Evolutionary conservation across 2,329 filamentous ascomycete species (phyloP), one percentile per base, ranked within the genome.

Genomic region (Venturia asperata): DNA sequence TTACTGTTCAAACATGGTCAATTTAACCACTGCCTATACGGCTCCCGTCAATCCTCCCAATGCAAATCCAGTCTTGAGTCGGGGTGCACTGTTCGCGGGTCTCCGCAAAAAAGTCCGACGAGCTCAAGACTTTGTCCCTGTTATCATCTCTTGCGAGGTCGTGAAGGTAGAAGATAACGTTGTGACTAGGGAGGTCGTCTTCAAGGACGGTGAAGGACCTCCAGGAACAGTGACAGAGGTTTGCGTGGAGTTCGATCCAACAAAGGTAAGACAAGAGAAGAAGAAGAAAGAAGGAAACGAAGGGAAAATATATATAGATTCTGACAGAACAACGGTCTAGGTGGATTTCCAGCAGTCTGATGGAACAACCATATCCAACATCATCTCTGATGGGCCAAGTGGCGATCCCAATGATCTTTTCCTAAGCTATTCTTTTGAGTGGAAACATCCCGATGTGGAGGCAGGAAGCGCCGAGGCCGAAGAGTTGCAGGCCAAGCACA

Each of bases 401-500:
- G 70, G 75, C 42, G 69, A 68, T 17, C 71, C 70, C 17, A 67
- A 69, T 10, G 76, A 78, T 61, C 68, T 78, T 63, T 68, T 76
- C 43, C 76, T 82, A 75, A 81, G 78, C 15, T 82, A 80, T 67
- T 75, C 74, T 27, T 81, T 81, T 69, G 76, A 80, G 66, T 77
- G 76, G 70, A 68, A 70, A 21, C 68, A 76, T 58, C 73, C 74
- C 1, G 66, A 76, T 55, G 67, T 79, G 3, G 61, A 73, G 41
- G 72, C 73, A 56, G 75, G 73, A 1, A 74, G 71, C 41, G 71
- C 73, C 17, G 75, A 77, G 71, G 68, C 70, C 17, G 70, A 71
- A 64, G 67, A 71, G 65, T 72, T 67, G 63, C 39, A 73, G 5
- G 71, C 71, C 60, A 30, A 41, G 39, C 42, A 62, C 39, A 62